Percentiles rank a stretch among this genome's conserved stretches.
phyloP scores from a whole-genome alignment of 1,284 basidiomycete species.

The Sporisorium graminicola region DNA sequence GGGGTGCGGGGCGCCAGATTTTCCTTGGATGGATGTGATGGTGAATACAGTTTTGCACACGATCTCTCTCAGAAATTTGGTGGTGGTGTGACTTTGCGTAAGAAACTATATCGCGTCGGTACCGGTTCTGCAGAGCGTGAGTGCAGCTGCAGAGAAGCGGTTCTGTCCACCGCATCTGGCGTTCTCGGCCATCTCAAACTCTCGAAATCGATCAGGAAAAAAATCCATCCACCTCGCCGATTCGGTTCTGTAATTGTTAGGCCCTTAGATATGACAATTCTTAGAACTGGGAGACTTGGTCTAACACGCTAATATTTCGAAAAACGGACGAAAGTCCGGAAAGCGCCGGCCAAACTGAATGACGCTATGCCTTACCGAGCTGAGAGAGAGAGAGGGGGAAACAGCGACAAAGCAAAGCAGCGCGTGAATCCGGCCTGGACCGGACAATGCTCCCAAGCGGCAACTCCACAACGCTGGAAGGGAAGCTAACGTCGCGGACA shows the following conservation, averaged over 20 bases:
- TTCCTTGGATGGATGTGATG: slow-evolving; percentile 21
- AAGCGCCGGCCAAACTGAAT: slow-evolving; percentile 20
- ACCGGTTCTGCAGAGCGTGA: slow-evolving; percentile 6
- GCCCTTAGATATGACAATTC: background rate
- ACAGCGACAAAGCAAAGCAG: slow-evolving; percentile 16
- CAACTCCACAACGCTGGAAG: background rate
- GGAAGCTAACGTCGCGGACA: background rate
- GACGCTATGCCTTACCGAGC: slow-evolving; percentile 12
- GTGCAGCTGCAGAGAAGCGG: background rate
- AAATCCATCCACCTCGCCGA: slow-evolving; percentile 3
- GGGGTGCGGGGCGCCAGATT: background rate
- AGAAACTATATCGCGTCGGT: slow-evolving; percentile 54
- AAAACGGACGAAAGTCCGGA: slow-evolving; percentile 15
- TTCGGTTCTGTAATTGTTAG: background rate
- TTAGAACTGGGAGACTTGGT: background rate
- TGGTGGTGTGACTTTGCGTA: slow-evolving; percentile 46
- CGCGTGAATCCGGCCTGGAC: slow-evolving; percentile 45
- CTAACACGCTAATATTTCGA: background rate
- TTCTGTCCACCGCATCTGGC: background rate
- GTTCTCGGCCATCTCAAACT: slow-evolving; percentile 2
- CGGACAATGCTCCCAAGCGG: background rate
- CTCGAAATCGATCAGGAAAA: slow-evolving; percentile 7
- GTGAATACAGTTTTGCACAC: slow-evolving; percentile 35
- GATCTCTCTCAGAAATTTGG: slow-evolving; percentile 18
- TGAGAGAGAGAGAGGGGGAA: background rate